phyloP scores from a whole-genome alignment of 352 stramenopile genomes.

The Phytophthora citrophthora region DNA sequence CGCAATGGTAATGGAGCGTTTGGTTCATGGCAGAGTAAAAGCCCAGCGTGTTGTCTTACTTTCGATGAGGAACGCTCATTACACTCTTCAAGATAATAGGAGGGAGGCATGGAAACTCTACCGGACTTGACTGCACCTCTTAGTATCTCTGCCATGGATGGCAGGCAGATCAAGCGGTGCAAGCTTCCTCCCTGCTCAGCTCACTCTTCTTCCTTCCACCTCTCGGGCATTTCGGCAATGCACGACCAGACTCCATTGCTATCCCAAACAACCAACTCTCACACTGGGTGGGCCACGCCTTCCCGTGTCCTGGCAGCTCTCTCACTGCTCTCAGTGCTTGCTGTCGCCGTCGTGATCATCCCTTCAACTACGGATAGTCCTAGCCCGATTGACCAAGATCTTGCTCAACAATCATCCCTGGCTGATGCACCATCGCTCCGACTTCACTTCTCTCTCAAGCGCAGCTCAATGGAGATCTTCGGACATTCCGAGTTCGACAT shows the following conservation, averaged over 20 bases:
- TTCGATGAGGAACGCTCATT: too few relatives aligned
- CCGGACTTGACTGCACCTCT: too few relatives aligned
- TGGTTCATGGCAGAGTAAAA: too few relatives aligned
- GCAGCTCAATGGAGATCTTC: background rate
- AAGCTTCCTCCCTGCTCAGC: background rate
- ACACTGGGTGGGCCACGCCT: background rate
- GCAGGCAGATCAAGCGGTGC: too few relatives aligned
- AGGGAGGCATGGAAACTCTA: too few relatives aligned
- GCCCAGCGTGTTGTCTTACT: too few relatives aligned
- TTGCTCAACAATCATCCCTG: background rate
- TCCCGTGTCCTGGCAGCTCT: background rate
- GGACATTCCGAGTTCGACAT: background rate
- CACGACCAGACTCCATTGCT: background rate
- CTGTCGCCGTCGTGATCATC: background rate
- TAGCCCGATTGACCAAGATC: background rate
- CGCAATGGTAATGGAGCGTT: too few relatives aligned
- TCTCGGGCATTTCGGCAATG: background rate
- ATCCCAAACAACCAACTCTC: background rate
- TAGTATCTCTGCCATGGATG: too few relatives aligned
- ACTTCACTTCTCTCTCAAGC: background rate
- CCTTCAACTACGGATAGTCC: background rate
- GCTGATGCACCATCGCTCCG: background rate
- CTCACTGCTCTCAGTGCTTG: background rate
- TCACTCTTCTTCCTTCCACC: background rate
- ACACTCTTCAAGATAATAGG: too few relatives aligned